phyloP scores from a whole-genome alignment of 108 stramenopile species.

The Pelagomonas calceolata region DNA sequence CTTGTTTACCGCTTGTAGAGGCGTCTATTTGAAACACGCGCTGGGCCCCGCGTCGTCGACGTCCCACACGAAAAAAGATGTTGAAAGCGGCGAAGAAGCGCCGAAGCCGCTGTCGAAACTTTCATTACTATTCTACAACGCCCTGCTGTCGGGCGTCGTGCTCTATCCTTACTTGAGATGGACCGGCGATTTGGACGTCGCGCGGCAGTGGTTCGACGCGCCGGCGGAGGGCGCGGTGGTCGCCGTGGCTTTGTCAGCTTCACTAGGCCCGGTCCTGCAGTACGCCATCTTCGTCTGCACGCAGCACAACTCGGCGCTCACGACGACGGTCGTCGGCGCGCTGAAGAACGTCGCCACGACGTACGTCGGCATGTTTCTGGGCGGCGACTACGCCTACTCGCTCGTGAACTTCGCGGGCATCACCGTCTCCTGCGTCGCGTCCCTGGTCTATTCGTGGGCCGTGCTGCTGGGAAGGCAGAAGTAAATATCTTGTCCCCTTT shows the following conservation, averaged over 20 bases:
- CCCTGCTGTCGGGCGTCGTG: slow-evolving; percentile 17
- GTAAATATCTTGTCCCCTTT: no score
- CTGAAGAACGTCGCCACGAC: slow-evolving; percentile 41
- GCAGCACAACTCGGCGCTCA: slow-evolving; percentile 50
- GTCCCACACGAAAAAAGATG: slow-evolving; percentile 12
- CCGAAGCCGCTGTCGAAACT: slow-evolving; percentile 29
- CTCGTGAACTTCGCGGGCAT: slow-evolving; percentile 33
- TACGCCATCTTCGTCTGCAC: slow-evolving; percentile 60
- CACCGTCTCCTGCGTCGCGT: slow-evolving; percentile 31
- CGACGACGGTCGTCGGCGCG: slow-evolving; percentile 53
- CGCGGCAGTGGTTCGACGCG: slow-evolving; percentile 4
- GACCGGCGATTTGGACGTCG: slow-evolving; percentile 16
- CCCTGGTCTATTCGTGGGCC: slow-evolving; percentile 29
- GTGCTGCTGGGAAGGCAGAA: no score
- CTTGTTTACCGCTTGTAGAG: slow-evolving; percentile 50
- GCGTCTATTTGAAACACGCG: slow-evolving; percentile 42
- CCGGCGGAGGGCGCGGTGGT: slow-evolving; percentile 5
- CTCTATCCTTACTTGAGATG: slow-evolving; percentile 12
- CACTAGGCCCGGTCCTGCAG: slow-evolving; percentile 45
- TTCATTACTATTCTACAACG: slow-evolving; percentile 43
- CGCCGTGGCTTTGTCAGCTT: slow-evolving; percentile 23
- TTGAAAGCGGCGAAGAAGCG: background rate
- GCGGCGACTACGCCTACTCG: slow-evolving; percentile 38
- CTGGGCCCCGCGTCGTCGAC: slow-evolving; percentile 18
- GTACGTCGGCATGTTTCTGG: slow-evolving; percentile 40